Conservation (phyloP, 2,329 filamentous ascomycete species). For the Sporothrix inflata region DNA sequence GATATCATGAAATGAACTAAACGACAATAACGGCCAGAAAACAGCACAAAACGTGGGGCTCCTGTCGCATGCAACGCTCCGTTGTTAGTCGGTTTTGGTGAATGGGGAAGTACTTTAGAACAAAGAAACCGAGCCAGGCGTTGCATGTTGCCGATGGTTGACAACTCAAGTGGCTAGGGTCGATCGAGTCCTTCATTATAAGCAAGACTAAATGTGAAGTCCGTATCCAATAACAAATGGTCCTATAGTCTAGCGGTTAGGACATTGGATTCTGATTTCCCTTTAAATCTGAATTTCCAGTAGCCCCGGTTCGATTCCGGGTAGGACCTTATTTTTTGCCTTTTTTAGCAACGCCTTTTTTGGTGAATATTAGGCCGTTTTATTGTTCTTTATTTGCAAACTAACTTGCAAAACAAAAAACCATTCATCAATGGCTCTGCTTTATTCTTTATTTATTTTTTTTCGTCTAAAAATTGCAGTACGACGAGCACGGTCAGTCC, state of each 20-base stretch:
- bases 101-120: background rate
- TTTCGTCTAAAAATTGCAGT: no score
- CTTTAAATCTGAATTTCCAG: conserved; percentile 24
- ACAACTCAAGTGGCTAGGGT: background rate
- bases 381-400: background rate
- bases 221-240: background rate
- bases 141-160: background rate
- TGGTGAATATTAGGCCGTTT: no score
- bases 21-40: no score
- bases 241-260: conserved; percentile 29
- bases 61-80: background rate
- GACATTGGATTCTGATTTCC: conserved; percentile 24
- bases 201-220: background rate
- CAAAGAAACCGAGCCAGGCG: background rate
- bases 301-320: conserved; percentile 30
- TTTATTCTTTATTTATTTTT: no score
- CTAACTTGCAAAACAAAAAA: background rate
- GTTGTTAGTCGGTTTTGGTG: background rate
- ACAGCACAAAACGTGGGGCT: no score
- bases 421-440: background rate
- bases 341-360: no score
- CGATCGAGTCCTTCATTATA: background rate
- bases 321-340: conserved; percentile 23
- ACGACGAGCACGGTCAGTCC: no score
- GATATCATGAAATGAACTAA: no score